Evolutionary conservation across 192 early-diverging fungal species (phyloP).

Genomic region (Linnemannia hyalina): DNA sequence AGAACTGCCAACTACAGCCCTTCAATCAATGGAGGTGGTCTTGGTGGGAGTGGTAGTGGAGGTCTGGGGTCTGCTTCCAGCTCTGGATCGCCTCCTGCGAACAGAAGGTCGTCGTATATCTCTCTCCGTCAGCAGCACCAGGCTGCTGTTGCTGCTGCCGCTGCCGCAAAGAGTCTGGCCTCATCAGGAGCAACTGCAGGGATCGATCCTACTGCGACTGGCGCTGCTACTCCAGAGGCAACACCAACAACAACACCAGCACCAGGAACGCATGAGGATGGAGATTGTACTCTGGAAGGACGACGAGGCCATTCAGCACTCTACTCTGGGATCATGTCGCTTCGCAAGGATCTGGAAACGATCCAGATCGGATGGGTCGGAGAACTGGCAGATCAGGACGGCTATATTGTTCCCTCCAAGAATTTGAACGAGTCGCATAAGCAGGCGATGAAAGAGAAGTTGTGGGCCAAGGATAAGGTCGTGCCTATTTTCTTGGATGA

Average conservation of each 20-base stretch:
- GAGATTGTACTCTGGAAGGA: constrained; percentile 62
- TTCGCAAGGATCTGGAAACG: constrained; percentile 69
- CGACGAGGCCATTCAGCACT: constrained; percentile 91
- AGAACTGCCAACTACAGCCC: not conserved
- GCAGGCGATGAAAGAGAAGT: constrained; percentile 60
- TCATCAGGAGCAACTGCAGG: not conserved
- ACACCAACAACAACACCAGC: not conserved
- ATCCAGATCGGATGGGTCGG: constrained; percentile 86
- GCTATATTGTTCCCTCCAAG: constrained; percentile 41
- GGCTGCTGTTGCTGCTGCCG: constrained; percentile 13
- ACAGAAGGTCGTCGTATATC: not conserved
- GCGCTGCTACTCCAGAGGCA: not conserved
- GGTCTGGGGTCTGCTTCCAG: not conserved
- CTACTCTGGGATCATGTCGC: constrained; percentile 84
- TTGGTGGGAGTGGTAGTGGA: not conserved
- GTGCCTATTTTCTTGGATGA: constrained; percentile 89
- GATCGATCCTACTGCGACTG: too few relatives aligned
- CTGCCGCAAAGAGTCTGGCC: not conserved
- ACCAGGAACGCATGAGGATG: not conserved
- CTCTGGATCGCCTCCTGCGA: not conserved
- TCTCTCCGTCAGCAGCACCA: constrained; percentile 10
- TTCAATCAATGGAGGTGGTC: not conserved
- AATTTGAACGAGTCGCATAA: constrained; percentile 65
- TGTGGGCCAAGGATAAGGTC: constrained; percentile 69
- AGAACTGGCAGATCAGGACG: constrained; percentile 64